Evolutionary conservation across 441 rosid species (phyloP).

Genomic region (Gossypium aridum): DNA sequence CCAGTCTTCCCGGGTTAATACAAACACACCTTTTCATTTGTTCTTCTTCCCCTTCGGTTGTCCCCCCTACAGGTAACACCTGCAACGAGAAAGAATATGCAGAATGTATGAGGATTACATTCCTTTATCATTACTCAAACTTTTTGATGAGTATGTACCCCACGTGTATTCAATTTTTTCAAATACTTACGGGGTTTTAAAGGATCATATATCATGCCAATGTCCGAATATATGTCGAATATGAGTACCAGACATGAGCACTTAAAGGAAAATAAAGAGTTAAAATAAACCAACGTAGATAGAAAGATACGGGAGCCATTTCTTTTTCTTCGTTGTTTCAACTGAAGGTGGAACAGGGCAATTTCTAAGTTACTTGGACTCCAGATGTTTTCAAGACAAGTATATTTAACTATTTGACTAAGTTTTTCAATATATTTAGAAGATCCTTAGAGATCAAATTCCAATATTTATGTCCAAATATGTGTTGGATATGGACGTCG

Average conservation of each 20-base stretch:
- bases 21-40: constrained; percentile 60
- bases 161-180: not conserved
- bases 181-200: not conserved
- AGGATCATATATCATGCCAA: not conserved
- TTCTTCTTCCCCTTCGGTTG: constrained; percentile 52
- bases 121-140: not conserved
- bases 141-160: not conserved
- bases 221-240: not conserved
- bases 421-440: not conserved
- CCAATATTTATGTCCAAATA: not conserved
- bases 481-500: not conserved
- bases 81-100: constrained; percentile 17
- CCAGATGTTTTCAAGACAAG: not conserved
- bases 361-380: not conserved
- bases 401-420: not conserved
- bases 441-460: not conserved
- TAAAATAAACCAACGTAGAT: not conserved
- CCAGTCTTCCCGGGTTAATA: constrained; percentile 86
- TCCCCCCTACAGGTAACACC: constrained; percentile 55
- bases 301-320: not conserved
- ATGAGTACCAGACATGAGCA: not conserved
- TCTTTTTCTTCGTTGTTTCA: not conserved
- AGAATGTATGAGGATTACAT: not conserved
- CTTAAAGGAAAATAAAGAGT: not conserved
- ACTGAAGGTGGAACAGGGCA: not conserved